phyloP scores from a whole-genome alignment of 2,329 filamentous ascomycete genomes.

The Phialocephala subalpina region DNA sequence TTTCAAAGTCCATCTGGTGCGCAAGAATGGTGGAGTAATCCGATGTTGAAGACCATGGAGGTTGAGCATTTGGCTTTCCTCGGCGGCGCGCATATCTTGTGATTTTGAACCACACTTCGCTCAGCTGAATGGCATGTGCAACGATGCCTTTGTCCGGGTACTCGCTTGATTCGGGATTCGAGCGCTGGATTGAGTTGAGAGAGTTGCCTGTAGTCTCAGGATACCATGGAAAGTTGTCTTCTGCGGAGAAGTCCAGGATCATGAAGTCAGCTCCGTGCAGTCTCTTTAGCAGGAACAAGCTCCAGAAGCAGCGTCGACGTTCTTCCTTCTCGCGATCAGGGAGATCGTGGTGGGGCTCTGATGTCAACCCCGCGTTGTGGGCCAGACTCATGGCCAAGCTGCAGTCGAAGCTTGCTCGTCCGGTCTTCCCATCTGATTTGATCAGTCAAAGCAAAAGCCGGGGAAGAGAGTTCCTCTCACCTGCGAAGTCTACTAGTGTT shows the following conservation, averaged over 20 bases:
- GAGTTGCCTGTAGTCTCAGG: constrained; percentile 47
- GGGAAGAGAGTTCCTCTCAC: constrained; percentile 32
- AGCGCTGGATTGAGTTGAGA: constrained; percentile 32
- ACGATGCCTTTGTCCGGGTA: constrained; percentile 49
- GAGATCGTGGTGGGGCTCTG: constrained; percentile 41
- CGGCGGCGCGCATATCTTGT: constrained; percentile 55
- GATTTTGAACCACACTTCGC: constrained; percentile 57
- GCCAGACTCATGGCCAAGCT: constrained; percentile 55
- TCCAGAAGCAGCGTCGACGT: constrained; percentile 45
- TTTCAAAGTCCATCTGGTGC: constrained; percentile 60
- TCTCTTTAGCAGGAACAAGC: constrained; percentile 43
- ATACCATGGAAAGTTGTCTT: constrained; percentile 47
- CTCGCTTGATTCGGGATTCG: constrained; percentile 24
- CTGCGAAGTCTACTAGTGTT: constrained; percentile 48
- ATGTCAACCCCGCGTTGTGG: constrained; percentile 52
- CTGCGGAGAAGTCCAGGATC: constrained; percentile 47
- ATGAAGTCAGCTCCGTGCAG: constrained; percentile 48
- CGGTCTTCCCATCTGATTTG: constrained; percentile 52
- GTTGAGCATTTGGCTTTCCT: constrained; percentile 51
- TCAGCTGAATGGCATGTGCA: constrained; percentile 54
- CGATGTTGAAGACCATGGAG: constrained; percentile 58
- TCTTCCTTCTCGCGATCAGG: constrained; percentile 39
- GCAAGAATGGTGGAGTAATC: constrained; percentile 59
- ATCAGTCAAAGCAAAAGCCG: background rate
- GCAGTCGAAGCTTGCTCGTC: constrained; percentile 52